Percentiles rank a stretch among this genome's conserved stretches.
Evolutionary conservation across 495 filamentous ascomycete genomes (phyloP).

Genomic region (Talaromyces borbonicus): DNA sequence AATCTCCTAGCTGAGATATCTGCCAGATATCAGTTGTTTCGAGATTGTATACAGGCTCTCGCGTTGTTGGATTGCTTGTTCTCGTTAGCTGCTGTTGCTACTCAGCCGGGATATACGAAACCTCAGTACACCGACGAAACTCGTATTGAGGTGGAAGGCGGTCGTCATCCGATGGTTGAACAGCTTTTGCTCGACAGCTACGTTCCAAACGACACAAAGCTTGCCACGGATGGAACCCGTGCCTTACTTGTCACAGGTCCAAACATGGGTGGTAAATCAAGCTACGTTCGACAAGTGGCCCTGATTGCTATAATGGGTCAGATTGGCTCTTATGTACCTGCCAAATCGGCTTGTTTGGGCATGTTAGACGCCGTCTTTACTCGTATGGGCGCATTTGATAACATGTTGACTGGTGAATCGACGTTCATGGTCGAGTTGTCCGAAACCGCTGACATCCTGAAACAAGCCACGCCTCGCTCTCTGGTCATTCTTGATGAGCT

Average conservation of each 20-base stretch:
- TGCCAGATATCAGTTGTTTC: conserved; percentile 74
- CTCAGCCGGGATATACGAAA: conserved; percentile 82
- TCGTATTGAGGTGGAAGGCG: conserved; percentile 61
- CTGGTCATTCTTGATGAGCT: conserved; percentile 94
- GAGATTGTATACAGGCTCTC: conserved; percentile 78
- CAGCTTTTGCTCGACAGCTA: conserved; percentile 78
- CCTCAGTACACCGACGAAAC: conserved; percentile 65
- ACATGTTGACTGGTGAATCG: conserved; percentile 87
- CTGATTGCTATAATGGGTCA: conserved; percentile 91
- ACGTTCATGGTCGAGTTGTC: conserved; percentile 98
- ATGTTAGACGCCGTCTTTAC: conserved; percentile 90
- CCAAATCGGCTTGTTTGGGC: conserved; percentile 59
- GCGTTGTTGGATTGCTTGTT: conserved; percentile 84
- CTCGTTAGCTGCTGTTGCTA: conserved; percentile 73
- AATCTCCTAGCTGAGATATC: conserved; percentile 62
- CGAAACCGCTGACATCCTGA: conserved; percentile 84
- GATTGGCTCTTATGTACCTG: conserved; percentile 89
- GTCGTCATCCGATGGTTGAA: conserved; percentile 95
- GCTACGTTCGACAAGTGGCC: conserved; percentile 85
- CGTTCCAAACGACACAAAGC: conserved; percentile 79
- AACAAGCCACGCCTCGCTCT: conserved; percentile 68
- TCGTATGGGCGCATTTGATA: conserved; percentile 94
- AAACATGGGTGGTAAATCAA: conserved; percentile 98
- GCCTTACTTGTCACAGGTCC: conserved; percentile 89
- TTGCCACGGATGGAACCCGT: conserved; percentile 51